Base-by-base conservation (phyloP, 2,329 filamentous ascomycete genomes). In the Geoglossum cookeanum region DNA sequence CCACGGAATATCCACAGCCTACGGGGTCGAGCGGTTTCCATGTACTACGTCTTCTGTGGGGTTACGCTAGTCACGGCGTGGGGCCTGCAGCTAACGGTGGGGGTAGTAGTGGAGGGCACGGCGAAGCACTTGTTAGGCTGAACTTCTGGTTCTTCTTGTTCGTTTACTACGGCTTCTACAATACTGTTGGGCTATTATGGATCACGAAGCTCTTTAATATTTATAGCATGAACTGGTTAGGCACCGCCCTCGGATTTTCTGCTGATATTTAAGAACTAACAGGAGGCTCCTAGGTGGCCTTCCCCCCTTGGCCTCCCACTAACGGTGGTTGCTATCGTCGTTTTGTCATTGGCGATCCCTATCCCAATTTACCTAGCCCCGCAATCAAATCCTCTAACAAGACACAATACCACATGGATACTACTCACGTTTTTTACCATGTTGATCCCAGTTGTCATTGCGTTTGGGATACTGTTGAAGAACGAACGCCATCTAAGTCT, bases 101-200 rank as follows among this genome's bases (percentile, higher is more conserved):
- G 58, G 59, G 60, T 47, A 57, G 61, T 30, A 68, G 67, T 44
- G 70, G 30, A 0, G 81, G 80, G 30, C 80, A 84, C 70, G 81
- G 81, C 58, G 73, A 76, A 62, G 78, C 80, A 4, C 72, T 77
- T 47, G 81, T 84, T 3, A 75, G 78, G 60, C 76, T 84, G 62
- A 83, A 82, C 69, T 84, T 84, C 64, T 85, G 81, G 81, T 84
- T 83, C 72, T 85, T 85, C 64, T 71, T 85, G 42, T 76, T 83
- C 54, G 77, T 83, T 58, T 85, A 84, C 69, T 85, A 85, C 66
- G 79, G 80, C 58, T 77, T 83, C 62, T 85, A 85, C 68, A 84
- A 81, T 65, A 64, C 84, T 29, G 82, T 79, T 3, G 81, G 81
- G 1, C 69, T 85, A 62, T 77, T 83, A 60, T 85, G 81, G 80